A percentile compares a stretch with the other conserved stretches of the same genome.
These are phyloP conservation scores for Gnomoniopsis sp. DNA, from an alignment of 2,329 filamentous ascomycete species.

Conservation along the genomic window DNA sequence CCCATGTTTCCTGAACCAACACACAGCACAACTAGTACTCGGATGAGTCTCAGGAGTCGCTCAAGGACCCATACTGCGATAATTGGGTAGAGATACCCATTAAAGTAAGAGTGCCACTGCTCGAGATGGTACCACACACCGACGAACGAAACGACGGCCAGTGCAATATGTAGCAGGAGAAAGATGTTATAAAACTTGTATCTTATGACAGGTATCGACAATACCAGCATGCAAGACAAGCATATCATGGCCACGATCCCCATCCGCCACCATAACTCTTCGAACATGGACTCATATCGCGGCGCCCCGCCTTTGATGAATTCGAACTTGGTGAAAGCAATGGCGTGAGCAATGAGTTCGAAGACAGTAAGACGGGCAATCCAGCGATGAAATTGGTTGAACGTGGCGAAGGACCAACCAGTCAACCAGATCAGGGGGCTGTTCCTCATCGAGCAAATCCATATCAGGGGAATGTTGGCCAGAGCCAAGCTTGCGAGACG, in stretches of 20 bases:
- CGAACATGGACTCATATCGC: background rate
- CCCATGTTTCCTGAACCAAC: background rate
- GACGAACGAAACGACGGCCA: background rate
- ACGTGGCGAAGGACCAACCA: slow-evolving; percentile 65
- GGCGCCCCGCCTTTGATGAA: background rate
- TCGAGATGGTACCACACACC: background rate
- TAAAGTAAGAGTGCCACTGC: background rate
- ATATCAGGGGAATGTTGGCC: slow-evolving; percentile 61
- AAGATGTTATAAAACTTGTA: slow-evolving; percentile 5
- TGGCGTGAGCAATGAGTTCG: slow-evolving; percentile 60
- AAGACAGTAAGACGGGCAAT: slow-evolving; percentile 59
- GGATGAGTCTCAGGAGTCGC: background rate
- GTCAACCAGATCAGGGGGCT: slow-evolving; percentile 65
- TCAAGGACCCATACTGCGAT: slow-evolving; percentile 5
- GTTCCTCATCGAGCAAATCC: slow-evolving; percentile 66
- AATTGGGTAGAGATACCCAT: background rate
- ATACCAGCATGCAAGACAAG: background rate
- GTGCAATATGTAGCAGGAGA: background rate
- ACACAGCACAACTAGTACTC: background rate
- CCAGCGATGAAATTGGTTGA: slow-evolving; percentile 66
- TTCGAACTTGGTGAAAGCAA: slow-evolving; percentile 37
- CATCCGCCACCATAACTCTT: background rate
- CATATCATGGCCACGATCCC: too few relatives aligned
- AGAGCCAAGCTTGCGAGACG: slow-evolving; percentile 62
- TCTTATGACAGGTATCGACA: background rate